Base-by-base conservation (phyloP, 345 rosid genomes). In the Populus deltoides region DNA sequence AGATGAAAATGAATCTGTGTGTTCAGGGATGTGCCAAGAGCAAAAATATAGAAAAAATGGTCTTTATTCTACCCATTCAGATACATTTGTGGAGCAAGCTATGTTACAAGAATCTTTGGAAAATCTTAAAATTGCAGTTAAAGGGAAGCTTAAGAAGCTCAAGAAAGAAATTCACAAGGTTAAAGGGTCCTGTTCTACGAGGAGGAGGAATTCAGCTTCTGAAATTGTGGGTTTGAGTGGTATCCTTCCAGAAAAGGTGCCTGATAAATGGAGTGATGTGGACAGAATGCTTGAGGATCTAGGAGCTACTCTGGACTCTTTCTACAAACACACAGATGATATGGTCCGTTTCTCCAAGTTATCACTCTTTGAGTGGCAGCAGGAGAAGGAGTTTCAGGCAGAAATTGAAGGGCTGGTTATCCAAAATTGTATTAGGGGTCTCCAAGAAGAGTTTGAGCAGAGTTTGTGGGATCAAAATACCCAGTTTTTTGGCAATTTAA, bases 381-480 rank as follows among this genome's bases (percentile, higher is more conserved):
- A 78, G 53, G 94, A 93, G 84, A 82, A 43, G 78, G 87, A 86
- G 63, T 85, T 81, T 84, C 82, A 59, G 79, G 79, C 76, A 68
- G 90, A 84, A 70, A 82, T 91, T 75, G 92, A 92, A 80, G 76
- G 74, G 68, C 71, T 79, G 65, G 92, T 93, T 77, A 75, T 86
- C 33, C 75, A 81, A 75, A 81, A 63, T 77, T 92, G 79, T 74
- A 63, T 93, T 49, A 71, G 75, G 61, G 77, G 88, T 87, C 82
- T 90, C 72, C 87, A 81, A 77, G 89, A 92, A 74, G 90, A 90
- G 74, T 86, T 83, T 87, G 88, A 89, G 78, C 87, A 85, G 80
- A 86, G 66, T 72, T 57, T 86, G 36, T 73, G 83, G 86, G 86
- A 81, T 70, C 87, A 82, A 80, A 83, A 84, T 83, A 80, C 85